A percentile compares a stretch with the other conserved stretches of the same genome.
phyloP scores from a whole-genome alignment of 306 rosid species.

The Canavalia gladiata region DNA sequence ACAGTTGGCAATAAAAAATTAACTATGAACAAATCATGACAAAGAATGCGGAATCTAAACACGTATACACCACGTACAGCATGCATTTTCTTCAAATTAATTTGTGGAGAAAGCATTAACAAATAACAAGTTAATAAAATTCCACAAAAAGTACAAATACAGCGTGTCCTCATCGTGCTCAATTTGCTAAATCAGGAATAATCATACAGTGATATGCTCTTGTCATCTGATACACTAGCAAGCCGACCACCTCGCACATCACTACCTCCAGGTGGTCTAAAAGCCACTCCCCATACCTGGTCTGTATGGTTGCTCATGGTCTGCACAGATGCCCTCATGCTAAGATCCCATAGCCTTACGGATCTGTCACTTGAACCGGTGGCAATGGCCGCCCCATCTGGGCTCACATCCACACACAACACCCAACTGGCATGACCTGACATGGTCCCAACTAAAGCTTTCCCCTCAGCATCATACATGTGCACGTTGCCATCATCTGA shows the following conservation, averaged over 20 bases:
- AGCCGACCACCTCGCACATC: constrained; percentile 75
- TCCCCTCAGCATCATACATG: constrained; percentile 96
- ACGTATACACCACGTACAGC: constrained; percentile 38
- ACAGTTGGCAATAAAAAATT: neutral
- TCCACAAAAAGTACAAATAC: constrained; percentile 42
- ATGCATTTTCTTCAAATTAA: constrained; percentile 46
- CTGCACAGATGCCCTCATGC: constrained; percentile 90
- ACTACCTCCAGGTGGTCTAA: constrained; percentile 83
- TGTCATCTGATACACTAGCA: constrained; percentile 97
- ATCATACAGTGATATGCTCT: constrained; percentile 87
- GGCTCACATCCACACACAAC: constrained; percentile 86
- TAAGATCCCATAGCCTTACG: constrained; percentile 94
- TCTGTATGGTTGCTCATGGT: constrained; percentile 95
- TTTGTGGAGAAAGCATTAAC: constrained; percentile 34
- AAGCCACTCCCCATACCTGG: constrained; percentile 98
- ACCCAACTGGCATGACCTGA: constrained; percentile 98
- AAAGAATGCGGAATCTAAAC: constrained; percentile 29
- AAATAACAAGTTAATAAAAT: neutral
- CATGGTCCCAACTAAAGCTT: constrained; percentile 80
- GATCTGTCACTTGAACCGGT: constrained; percentile 97
- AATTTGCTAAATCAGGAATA: constrained; percentile 64
- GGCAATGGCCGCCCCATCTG: constrained; percentile 89
- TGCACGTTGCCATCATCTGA: constrained; percentile 91
- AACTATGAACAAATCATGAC: constrained; percentile 21
- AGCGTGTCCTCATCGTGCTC: constrained; percentile 4